Percentiles rank a stretch among this genome's conserved stretches.
Conservation (phyloP, 805 yeast species). For the Candida patagonica region DNA sequence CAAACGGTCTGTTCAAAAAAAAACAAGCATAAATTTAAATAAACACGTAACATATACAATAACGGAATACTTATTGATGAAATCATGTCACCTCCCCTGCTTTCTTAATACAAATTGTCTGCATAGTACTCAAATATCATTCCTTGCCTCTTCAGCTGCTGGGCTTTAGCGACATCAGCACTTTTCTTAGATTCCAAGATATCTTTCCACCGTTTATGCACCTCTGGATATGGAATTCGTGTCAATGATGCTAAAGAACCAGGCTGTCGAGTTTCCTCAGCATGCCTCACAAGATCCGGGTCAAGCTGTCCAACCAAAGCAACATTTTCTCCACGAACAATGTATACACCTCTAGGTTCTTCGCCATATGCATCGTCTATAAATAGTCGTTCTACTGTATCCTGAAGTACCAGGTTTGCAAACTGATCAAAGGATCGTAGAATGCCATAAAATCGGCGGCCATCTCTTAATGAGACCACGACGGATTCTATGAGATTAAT, state of each 20-base stretch:
- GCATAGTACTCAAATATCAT: constrained; percentile 10
- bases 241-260: constrained; percentile 44
- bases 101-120: constrained; percentile 14
- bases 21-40: too few relatives aligned
- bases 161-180: constrained; percentile 7
- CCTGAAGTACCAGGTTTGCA: constrained; percentile 87
- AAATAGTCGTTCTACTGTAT: constrained; percentile 74
- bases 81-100: constrained; percentile 1
- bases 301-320: constrained; percentile 91
- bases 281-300: constrained; percentile 68
- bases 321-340: constrained; percentile 94
- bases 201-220: constrained; percentile 36
- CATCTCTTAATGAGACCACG: constrained; percentile 81
- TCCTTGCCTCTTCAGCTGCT: constrained; percentile 11
- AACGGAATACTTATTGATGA: too few relatives aligned
- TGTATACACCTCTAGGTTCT: constrained; percentile 64
- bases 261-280: constrained; percentile 14
- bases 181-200: constrained; percentile 12
- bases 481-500: constrained; percentile 39
- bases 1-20: too few relatives aligned
- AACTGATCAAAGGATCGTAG: constrained; percentile 93
- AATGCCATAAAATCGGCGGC: constrained; percentile 78
- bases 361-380: constrained; percentile 55
- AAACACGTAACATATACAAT: too few relatives aligned
- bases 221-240: constrained; percentile 53